These are phyloP conservation scores for Neurospora tetraspora DNA, from an alignment of 495 filamentous ascomycete species.

Conservation along the genomic window DNA sequence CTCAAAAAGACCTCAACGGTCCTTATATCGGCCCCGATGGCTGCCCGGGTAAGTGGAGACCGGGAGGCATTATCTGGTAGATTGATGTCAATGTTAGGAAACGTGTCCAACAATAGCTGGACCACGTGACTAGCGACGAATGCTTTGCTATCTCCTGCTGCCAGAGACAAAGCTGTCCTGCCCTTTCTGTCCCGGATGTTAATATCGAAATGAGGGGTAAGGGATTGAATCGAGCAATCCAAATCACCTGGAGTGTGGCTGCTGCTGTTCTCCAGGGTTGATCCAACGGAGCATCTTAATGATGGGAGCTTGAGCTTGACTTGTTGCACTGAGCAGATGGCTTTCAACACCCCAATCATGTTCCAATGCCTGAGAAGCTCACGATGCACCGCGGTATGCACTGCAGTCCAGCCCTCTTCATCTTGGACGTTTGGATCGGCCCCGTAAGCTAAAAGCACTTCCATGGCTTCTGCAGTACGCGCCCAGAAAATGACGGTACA, in stretches of 20 bases:
- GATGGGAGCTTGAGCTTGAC: background rate
- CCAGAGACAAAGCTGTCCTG: rapidly evolving
- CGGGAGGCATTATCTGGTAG: background rate
- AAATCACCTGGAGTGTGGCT: rapidly evolving
- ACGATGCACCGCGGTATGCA: background rate
- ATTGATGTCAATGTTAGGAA: background rate
- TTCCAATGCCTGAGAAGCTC: too few species aligned
- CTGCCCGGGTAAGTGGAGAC: background rate
- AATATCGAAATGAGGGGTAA: background rate
- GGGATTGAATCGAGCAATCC: background rate
- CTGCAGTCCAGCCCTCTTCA: rapidly evolving
- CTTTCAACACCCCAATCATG: too few species aligned
- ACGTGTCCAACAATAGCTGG: background rate
- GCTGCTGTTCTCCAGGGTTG: background rate
- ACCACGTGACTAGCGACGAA: too few species aligned
- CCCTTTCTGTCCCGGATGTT: background rate
- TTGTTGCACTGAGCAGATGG: background rate
- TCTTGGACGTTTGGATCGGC: background rate
- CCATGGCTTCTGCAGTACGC: background rate
- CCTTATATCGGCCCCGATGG: rapidly evolving
- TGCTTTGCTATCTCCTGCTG: too few species aligned
- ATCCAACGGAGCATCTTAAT: background rate
- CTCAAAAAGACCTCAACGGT: background rate
- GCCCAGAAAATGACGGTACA: background rate
- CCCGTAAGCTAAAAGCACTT: background rate